Base-by-base conservation (phyloP, 1,139 yeast genomes). In the Geotrichum citri-aurantii region DNA sequence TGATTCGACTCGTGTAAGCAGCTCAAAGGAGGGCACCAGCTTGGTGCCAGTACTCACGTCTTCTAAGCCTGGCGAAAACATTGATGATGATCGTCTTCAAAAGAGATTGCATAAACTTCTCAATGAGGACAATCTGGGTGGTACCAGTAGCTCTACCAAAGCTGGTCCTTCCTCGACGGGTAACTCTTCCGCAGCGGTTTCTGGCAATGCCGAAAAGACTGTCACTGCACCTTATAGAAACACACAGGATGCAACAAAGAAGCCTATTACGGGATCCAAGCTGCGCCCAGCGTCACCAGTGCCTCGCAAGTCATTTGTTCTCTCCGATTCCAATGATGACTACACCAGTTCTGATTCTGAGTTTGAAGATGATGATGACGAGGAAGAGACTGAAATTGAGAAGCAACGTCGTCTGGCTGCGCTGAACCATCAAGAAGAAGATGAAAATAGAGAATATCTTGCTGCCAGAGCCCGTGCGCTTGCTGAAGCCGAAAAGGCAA, bases 381-480 rank as follows among this genome's bases (percentile, higher is more conserved):
- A 53, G 21, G 56, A 76, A 21, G 95, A 88, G 67, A 85, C 92
- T 0, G 86, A 77, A 44, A 83, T 85, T 27, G 97, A 91, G 69
- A 81, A 83, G 63, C 79, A 78, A 52, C 81, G 97, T 68, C 81
- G 97, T 64, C 74, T 89, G 63, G 92, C 93, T 2, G 97, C 97
- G 0, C 78, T 91, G 63, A 95, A 96, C n/a, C 26, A 24, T 21
- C 29, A 23, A 21, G 48, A 46, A 14, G 26, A 46, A 21, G 29
- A 24, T n/a, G 29, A 46, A 7, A 37, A 66, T 6, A 65, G 66
- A n/a, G 66, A 64, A 10, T 64, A 24, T n/a, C 21, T 48, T 23
- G 50, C 50, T 1, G 40, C 26, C 26, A 48, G 50, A 19, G 50
- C 50, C 17, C 50, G 50, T 14, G 37, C 50, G 5, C 29, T 48